Conservation (phyloP, 2,329 filamentous ascomycete species). For the Colletotrichum acutatum region DNA sequence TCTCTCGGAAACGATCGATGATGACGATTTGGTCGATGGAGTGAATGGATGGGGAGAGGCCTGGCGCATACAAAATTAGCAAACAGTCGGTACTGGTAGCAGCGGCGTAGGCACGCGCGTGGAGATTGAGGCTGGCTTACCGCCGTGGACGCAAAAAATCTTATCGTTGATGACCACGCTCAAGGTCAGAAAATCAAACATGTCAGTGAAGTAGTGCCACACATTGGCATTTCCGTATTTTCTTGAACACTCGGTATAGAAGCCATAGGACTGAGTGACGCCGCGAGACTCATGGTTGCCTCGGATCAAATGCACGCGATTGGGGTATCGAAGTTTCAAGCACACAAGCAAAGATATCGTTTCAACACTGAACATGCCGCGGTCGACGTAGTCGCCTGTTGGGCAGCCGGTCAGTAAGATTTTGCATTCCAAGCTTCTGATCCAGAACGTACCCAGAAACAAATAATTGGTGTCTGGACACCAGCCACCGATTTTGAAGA, state of each 20-base stretch:
- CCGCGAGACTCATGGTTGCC: conserved; percentile 98
- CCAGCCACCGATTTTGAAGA: conserved; percentile 97
- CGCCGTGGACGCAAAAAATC: conserved; percentile 98
- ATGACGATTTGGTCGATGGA: conserved; percentile 99
- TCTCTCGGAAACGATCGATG: conserved; percentile 98
- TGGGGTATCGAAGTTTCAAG: conserved; percentile 95
- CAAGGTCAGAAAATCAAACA: conserved; percentile 98
- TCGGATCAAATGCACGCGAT: conserved; percentile 94
- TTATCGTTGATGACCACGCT: conserved; percentile 99
- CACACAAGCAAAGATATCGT: conserved; percentile 98
- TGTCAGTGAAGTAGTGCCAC: conserved; percentile 99
- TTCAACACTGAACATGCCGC: conserved; percentile 98
- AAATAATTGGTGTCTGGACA: conserved; percentile 99
- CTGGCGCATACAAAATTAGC: conserved; percentile 49
- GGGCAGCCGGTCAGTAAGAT: neutral
- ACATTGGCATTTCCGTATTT: conserved; percentile 99
- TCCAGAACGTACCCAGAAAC: conserved; percentile 77
- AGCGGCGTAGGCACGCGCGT: too few species aligned
- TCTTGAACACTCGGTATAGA: conserved; percentile 97
- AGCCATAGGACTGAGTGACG: conserved; percentile 98
- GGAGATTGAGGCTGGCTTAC: conserved; percentile 48
- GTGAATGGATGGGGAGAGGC: conserved; percentile 90
- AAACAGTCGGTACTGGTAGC: neutral
- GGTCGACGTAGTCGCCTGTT: conserved; percentile 94
- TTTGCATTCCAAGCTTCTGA: neutral